Percentiles rank a stretch among this genome's conserved stretches.
These are phyloP conservation scores for Penicillium crustosum DNA, from an alignment of 2,329 filamentous ascomycete species.

Conservation along the genomic window DNA sequence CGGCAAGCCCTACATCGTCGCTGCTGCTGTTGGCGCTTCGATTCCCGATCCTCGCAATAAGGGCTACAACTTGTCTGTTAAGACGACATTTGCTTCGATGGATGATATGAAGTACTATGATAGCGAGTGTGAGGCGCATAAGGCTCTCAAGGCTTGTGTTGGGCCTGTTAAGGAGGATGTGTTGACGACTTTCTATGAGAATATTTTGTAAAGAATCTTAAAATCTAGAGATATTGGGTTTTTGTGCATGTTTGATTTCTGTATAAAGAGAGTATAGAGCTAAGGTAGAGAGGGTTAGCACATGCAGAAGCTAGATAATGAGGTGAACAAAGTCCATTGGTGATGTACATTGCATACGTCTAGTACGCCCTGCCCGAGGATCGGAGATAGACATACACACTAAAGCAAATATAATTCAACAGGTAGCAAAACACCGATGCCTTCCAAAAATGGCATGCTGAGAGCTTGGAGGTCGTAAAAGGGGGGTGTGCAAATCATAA, in stretches of 20 bases:
- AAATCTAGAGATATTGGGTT: background rate
- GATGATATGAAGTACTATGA: conserved; percentile 74
- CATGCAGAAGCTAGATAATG: background rate
- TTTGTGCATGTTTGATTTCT: background rate
- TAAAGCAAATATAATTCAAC: conserved; percentile 7
- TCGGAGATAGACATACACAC: conserved; percentile 11
- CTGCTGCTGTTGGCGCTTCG: conserved; percentile 55
- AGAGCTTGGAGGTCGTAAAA: conserved; percentile 12
- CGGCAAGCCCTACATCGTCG: conserved; percentile 68
- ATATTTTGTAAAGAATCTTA: conserved; percentile 27
- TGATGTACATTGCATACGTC: conserved; percentile 31
- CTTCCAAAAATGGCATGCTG: conserved; percentile 17
- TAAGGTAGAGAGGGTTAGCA: background rate
- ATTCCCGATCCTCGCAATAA: conserved; percentile 61
- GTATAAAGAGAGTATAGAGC: background rate
- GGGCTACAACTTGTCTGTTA: conserved; percentile 65
- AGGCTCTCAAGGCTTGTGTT: conserved; percentile 44
- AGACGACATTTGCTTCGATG: conserved; percentile 62
- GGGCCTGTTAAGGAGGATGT: conserved; percentile 37
- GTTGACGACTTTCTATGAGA: conserved; percentile 41
- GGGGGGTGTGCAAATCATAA: conserved; percentile 9
- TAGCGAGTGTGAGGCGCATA: conserved; percentile 57
- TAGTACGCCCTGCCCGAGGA: conserved; percentile 13
- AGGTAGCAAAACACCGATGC: conserved; percentile 17
- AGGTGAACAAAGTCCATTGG: conserved; percentile 14